Base-by-base conservation (phyloP, 768 basidiomycete genomes). In the Leccinum ochraceum region DNA sequence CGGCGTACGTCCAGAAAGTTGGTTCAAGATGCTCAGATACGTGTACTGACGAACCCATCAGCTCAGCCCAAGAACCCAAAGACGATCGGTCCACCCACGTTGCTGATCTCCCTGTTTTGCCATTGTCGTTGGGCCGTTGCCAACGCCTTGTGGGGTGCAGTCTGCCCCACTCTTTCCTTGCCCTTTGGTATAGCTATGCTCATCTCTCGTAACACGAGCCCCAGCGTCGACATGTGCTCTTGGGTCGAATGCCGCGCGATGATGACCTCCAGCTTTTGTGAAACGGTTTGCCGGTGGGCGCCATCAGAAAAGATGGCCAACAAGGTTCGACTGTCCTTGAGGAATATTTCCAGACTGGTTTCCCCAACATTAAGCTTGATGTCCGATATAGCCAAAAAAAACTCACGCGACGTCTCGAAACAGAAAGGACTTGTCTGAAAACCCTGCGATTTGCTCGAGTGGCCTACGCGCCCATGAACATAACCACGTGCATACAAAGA, bases 391-490 rank as follows among this genome's bases (percentile, higher is more conserved):
- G 39, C 8, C 50, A 14, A 26, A 37, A 36, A 53, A 30, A n/a
- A 78, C 91, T 78, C 69, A 94, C 91, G 87, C 94, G 14, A 96
- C 92, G 68, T 96, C 94, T 24, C 93, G 85, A 75, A 98, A 96
- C 20, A 97, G 75, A 76, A 93, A 96, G 1, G 86, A 86, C 58
- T 92, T 86, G 72, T 92, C 88, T 58, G 91, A 89, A 68, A 84
- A 90, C 16, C 85, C 86, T 22, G 86, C 81, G 39, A 98, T 80
- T 70, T 95, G 90, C 16, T 85, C 83, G 65, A 92, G 91, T 1
- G 85, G 74, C 94, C 94, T 95, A 59, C 28, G 16, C 8, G 37
- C 22, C 11, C 13, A 32, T 61, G 26, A 64, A 50, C 56, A 62
- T 30, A n/a, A 22, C 5, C 14, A 20, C 2, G 13, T 3, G 5